Percentiles rank a stretch among this genome's conserved stretches.
Evolutionary conservation across 2,329 filamentous ascomycete species (phyloP).

Genomic region (Botryotinia convoluta): DNA sequence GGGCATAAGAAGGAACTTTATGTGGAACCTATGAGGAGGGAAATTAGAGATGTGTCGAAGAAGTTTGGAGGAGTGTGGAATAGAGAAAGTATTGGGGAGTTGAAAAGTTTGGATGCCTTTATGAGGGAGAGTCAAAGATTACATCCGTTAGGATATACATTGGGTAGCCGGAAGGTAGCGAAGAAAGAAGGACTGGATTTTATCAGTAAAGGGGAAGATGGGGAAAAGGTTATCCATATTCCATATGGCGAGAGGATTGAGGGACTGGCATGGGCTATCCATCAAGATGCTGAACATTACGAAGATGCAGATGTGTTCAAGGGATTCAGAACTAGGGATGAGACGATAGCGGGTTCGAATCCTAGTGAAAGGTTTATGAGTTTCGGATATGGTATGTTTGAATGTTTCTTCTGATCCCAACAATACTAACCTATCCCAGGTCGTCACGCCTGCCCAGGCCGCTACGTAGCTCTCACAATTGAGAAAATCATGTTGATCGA

Average conservation of each 20-base stretch:
- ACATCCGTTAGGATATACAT: constrained; percentile 12
- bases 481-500: constrained; percentile 15
- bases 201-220: background rate
- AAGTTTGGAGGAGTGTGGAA: constrained; percentile 6
- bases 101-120: constrained; percentile 7
- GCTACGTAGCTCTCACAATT: background rate
- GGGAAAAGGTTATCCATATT: background rate
- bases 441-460: constrained; percentile 11
- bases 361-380: constrained; percentile 13
- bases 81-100: constrained; percentile 3
- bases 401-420: background rate
- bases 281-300: constrained; percentile 6
- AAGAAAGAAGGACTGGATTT: background rate
- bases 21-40: constrained; percentile 4
- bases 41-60: constrained; percentile 4
- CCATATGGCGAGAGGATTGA: constrained; percentile 3
- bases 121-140: constrained; percentile 17
- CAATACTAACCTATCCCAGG: background rate
- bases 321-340: constrained; percentile 5
- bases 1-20: background rate
- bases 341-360: background rate
- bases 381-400: constrained; percentile 16
- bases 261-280: constrained; percentile 3
- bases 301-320: constrained; percentile 7
- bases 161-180: constrained; percentile 14